These are phyloP conservation scores for Xylaria sp. DNA, from an alignment of 2,329 filamentous ascomycete species.

Conservation along the genomic window DNA sequence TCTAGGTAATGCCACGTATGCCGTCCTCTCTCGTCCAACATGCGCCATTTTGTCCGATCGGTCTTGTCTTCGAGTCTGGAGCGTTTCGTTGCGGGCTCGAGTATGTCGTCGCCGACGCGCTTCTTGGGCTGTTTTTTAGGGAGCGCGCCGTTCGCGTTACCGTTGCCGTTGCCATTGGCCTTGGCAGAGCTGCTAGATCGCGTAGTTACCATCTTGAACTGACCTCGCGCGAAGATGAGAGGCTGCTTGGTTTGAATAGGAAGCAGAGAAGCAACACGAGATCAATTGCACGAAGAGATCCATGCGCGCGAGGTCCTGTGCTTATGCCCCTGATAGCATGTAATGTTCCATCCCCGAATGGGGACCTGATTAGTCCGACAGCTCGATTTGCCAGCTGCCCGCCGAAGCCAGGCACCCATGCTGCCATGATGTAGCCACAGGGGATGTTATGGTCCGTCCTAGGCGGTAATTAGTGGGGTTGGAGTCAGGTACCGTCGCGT, in stretches of 20 bases:
- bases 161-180: constrained; percentile 29
- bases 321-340: too few species aligned
- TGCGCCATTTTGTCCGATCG: constrained; percentile 80
- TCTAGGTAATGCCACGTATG: constrained; percentile 95
- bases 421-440: constrained; percentile 31
- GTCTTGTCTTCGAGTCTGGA: constrained; percentile 62
- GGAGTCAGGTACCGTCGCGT: not conserved
- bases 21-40: constrained; percentile 79
- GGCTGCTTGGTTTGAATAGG: not conserved
- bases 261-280: not conserved
- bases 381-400: not conserved
- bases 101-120: constrained; percentile 44
- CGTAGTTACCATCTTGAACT: constrained; percentile 25
- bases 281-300: not conserved
- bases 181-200: constrained; percentile 17
- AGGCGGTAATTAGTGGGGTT: not conserved
- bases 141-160: constrained; percentile 4
- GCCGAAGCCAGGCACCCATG: not conserved
- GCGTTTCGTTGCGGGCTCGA: constrained; percentile 43
- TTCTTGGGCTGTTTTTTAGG: constrained; percentile 41
- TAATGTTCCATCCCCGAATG: too few species aligned
- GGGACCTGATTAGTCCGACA: not conserved
- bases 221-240: not conserved
- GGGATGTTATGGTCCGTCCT: too few species aligned
- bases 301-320: too few species aligned